These are phyloP conservation scores for Chaetomium strumarium DNA, from an alignment of 2,329 filamentous ascomycete species.

Conservation along the genomic window DNA sequence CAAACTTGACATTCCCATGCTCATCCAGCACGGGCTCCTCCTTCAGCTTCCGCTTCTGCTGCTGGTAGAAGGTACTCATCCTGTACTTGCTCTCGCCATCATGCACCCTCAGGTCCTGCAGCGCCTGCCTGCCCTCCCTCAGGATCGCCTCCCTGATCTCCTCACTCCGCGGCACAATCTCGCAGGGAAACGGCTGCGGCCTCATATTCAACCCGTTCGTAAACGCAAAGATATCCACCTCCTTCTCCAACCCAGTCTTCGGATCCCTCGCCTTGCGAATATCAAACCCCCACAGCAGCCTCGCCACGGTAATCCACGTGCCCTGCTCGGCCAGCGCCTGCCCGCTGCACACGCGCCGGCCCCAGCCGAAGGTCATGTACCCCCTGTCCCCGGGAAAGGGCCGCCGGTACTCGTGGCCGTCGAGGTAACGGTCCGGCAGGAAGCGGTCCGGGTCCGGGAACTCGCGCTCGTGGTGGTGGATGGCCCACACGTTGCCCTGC, in stretches of 20 bases:
- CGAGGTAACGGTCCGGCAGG: constrained; percentile 37
- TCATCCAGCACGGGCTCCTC: constrained; percentile 27
- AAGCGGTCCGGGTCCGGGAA: constrained; percentile 43
- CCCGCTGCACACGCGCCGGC: constrained; percentile 48
- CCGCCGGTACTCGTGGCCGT: constrained; percentile 33
- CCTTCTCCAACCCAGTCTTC: constrained; percentile 38
- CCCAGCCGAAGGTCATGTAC: constrained; percentile 54
- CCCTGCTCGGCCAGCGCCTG: constrained; percentile 54
- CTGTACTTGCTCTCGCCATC: constrained; percentile 52
- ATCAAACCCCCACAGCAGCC: constrained; percentile 53
- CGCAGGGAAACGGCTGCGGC: constrained; percentile 49
- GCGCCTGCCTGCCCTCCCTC: constrained; percentile 46
- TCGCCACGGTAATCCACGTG: constrained; percentile 51
- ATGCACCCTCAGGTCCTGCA: constrained; percentile 45
- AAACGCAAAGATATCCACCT: constrained; percentile 51
- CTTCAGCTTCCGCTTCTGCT: constrained; percentile 24
- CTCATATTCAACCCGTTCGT: constrained; percentile 53
- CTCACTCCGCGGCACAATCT: constrained; percentile 44
- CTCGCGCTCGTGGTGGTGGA: constrained; percentile 41
- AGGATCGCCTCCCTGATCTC: constrained; percentile 45
- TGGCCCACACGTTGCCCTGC: constrained; percentile 47
- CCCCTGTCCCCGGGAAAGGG: constrained; percentile 44
- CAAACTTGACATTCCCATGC: constrained; percentile 25
- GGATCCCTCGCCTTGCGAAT: constrained; percentile 36
- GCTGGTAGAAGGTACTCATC: constrained; percentile 47